Percentiles rank a stretch among this genome's conserved stretches.
phyloP scores from a whole-genome alignment of 345 rosid species.

The Punica granatum region DNA sequence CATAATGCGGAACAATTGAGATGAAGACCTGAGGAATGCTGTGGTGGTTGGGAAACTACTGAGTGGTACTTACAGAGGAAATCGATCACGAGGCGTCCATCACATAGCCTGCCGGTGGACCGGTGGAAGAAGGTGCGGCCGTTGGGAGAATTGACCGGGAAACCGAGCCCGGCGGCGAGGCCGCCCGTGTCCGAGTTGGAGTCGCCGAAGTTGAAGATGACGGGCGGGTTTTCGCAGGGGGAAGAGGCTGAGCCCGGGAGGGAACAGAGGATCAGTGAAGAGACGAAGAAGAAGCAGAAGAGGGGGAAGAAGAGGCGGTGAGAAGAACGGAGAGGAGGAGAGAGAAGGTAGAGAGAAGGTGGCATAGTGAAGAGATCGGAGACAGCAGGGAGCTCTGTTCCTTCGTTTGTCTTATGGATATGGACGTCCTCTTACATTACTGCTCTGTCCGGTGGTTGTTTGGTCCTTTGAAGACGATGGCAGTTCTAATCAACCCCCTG shows the following conservation, averaged over 20 bases:
- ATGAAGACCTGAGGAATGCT: background rate
- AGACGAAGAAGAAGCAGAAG: background rate
- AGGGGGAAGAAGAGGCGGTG: background rate
- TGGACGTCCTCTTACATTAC: background rate
- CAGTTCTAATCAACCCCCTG: background rate
- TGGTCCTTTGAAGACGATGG: background rate
- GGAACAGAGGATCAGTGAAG: constrained; percentile 1
- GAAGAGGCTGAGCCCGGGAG: constrained; percentile 14
- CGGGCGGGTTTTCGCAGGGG: constrained; percentile 38
- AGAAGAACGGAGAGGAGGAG: background rate
- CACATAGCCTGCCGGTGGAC: constrained; percentile 72
- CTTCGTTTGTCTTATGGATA: background rate
- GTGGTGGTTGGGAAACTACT: no score
- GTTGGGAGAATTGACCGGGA: constrained; percentile 50
- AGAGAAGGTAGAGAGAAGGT: background rate
- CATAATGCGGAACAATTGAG: background rate
- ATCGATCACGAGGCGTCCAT: constrained; percentile 81
- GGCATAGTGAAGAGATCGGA: background rate
- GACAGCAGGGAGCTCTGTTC: background rate
- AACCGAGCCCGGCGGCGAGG: constrained; percentile 76
- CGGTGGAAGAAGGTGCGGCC: constrained; percentile 61
- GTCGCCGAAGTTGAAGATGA: constrained; percentile 83
- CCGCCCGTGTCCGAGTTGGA: constrained; percentile 96
- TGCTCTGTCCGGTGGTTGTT: background rate
- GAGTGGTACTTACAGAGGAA: constrained; percentile 66